These are phyloP conservation scores for Phylloporus sp. DNA, from an alignment of 1,284 basidiomycete genomes.

Conservation along the genomic window DNA sequence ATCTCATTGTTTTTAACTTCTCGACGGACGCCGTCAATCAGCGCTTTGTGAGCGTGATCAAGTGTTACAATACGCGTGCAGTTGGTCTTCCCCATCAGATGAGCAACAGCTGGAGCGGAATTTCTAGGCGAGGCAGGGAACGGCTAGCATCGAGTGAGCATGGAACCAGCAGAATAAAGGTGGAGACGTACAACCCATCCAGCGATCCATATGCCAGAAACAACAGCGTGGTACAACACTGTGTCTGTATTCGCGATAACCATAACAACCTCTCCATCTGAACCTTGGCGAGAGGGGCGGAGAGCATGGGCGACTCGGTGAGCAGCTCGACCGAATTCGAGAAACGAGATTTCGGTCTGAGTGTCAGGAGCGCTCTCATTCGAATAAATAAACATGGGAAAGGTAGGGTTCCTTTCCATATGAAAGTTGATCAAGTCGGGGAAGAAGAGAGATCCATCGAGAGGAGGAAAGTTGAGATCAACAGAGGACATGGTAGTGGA, in stretches of 20 bases:
- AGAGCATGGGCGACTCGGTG: conserved; percentile 42
- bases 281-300: conserved; percentile 34
- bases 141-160: conserved; percentile 34
- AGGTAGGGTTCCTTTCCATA: conserved; percentile 33
- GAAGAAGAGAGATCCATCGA: conserved; percentile 35
- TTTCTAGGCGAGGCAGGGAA: conserved; percentile 47
- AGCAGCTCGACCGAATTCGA: conserved; percentile 44
- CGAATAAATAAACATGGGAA: conserved; percentile 31
- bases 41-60: conserved; percentile 26
- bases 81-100: conserved; percentile 39
- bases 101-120: conserved; percentile 37
- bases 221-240: conserved; percentile 42
- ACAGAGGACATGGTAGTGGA: conserved; percentile 18
- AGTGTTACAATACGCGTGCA: conserved; percentile 45
- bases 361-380: conserved; percentile 16
- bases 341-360: conserved; percentile 14
- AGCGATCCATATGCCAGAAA: conserved; percentile 38
- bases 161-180: background rate
- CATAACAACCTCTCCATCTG: conserved; percentile 41
- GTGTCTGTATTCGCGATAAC: conserved; percentile 46
- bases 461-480: conserved; percentile 27
- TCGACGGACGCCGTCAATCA: conserved; percentile 36
- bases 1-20: conserved; percentile 11
- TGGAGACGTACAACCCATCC: conserved; percentile 38
- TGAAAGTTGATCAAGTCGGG: conserved; percentile 41